Percentiles rank a stretch among this genome's conserved stretches.
Conservation (phyloP, 2,329 filamentous ascomycete genomes). For the Pyrenophora tritici-repentis region DNA sequence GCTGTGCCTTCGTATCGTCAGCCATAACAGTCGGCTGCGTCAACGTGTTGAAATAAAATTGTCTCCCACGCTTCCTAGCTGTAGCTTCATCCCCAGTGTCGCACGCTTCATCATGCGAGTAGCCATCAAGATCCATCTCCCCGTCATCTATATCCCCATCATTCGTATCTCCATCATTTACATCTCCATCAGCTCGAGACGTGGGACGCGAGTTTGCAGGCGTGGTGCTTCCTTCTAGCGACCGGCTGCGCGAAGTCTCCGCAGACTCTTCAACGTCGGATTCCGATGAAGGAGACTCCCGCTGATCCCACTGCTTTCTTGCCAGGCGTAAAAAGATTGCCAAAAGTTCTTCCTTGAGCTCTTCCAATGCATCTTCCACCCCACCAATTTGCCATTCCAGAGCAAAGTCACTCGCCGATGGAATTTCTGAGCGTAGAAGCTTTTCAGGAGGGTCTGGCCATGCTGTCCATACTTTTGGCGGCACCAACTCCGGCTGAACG, state of each 20-base stretch:
- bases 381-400: constrained; percentile 59
- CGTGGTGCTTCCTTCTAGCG: constrained; percentile 18
- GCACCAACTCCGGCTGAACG: constrained; percentile 46
- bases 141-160: constrained; percentile 3
- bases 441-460: constrained; percentile 73
- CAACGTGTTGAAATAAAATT: constrained; percentile 8
- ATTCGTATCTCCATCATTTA: constrained; percentile 16
- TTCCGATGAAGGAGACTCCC: constrained; percentile 44
- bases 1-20: constrained; percentile 71
- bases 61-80: constrained; percentile 16
- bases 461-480: constrained; percentile 72
- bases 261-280: constrained; percentile 7
- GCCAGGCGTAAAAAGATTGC: constrained; percentile 69
- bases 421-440: constrained; percentile 61
- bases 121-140: neutral
- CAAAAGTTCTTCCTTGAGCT: constrained; percentile 71
- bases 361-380: constrained; percentile 58
- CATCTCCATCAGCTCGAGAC: constrained; percentile 6
- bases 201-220: constrained; percentile 4
- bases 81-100: neutral
- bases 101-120: constrained; percentile 3
- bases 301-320: constrained; percentile 62
- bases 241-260: constrained; percentile 8
- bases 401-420: constrained; percentile 48
- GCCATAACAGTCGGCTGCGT: constrained; percentile 62